Conservation (phyloP, 176 grass and related monocot genomes). For the Aechmea fasciata region DNA sequence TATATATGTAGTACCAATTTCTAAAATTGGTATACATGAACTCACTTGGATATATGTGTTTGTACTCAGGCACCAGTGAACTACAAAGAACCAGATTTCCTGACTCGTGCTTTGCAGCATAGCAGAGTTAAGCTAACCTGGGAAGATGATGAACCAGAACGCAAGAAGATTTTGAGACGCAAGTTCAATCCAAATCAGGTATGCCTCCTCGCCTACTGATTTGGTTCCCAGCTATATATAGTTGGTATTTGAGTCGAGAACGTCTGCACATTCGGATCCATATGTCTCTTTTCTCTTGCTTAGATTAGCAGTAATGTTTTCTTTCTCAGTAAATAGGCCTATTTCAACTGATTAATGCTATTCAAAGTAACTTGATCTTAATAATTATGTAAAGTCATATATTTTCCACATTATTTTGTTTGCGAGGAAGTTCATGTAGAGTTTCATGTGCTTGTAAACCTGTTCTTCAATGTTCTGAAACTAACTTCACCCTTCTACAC, state of each 20-base stretch:
- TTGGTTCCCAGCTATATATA: background rate
- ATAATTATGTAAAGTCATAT: too few relatives aligned
- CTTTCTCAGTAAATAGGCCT: too few relatives aligned
- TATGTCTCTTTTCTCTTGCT: too few relatives aligned
- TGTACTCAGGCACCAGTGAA: constrained; percentile 40
- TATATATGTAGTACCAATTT: background rate
- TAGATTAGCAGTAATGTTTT: too few relatives aligned
- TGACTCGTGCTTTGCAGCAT: constrained; percentile 78
- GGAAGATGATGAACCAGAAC: constrained; percentile 83
- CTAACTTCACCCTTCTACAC: too few relatives aligned
- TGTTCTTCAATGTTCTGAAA: too few relatives aligned
- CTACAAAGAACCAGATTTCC: constrained; percentile 76
- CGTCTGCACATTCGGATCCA: too few relatives aligned
- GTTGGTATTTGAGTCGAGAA: background rate
- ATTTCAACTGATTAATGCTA: too few relatives aligned
- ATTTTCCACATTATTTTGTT: too few relatives aligned
- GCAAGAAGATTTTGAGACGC: constrained; percentile 56
- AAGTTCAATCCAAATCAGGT: constrained; percentile 88
- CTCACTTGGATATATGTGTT: background rate
- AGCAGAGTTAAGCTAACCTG: constrained; percentile 76
- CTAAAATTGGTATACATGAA: background rate
- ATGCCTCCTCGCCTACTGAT: background rate
- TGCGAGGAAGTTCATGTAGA: too few relatives aligned
- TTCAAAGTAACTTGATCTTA: too few relatives aligned
- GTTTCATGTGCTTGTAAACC: too few relatives aligned